Evolutionary conservation across 257 asterid genomes (phyloP).

Genomic region (Haberlea rhodopensis): DNA sequence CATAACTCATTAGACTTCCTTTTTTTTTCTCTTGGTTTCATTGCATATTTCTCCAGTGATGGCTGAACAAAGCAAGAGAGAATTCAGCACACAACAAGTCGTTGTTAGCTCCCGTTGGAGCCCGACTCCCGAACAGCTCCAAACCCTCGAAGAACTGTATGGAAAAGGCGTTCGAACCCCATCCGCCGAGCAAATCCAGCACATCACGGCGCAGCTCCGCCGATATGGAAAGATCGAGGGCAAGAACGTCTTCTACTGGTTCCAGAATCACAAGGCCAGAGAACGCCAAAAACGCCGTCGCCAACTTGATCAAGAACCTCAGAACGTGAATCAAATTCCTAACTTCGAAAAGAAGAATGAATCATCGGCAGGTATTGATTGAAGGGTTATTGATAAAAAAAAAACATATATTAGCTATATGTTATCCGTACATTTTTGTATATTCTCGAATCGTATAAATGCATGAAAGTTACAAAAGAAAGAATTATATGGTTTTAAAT

Average conservation of each 20-base stretch:
- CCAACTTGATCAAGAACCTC: slow-evolving; percentile 47
- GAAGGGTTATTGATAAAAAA: slow-evolving; percentile 11
- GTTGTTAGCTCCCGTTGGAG: slow-evolving; percentile 95
- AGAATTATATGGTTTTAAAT: background rate
- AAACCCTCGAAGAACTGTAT: slow-evolving; percentile 74
- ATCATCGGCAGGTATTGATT: slow-evolving; percentile 29
- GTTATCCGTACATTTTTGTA: background rate
- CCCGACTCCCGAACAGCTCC: slow-evolving; percentile 92
- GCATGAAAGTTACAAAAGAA: slow-evolving; percentile 19
- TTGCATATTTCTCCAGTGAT: slow-evolving; percentile 36
- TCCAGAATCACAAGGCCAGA: slow-evolving; percentile 92
- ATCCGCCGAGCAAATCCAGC: slow-evolving; percentile 88
- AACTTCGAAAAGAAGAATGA: slow-evolving; percentile 50
- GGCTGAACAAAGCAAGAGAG: slow-evolving; percentile 69
- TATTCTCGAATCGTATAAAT: background rate
- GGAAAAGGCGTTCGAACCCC: slow-evolving; percentile 83
- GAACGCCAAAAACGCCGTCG: slow-evolving; percentile 91
- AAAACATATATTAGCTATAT: background rate
- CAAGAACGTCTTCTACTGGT: slow-evolving; percentile 94
- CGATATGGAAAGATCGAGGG: slow-evolving; percentile 90
- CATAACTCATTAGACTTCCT: background rate
- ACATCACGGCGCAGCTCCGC: slow-evolving; percentile 74
- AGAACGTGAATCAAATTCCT: background rate
- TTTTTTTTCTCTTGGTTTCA: background rate
- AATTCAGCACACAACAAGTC: slow-evolving; percentile 57